Evolutionary conservation across 108 stramenopile genomes (phyloP), one percentile per base, ranked within the genome.

Genomic region (Cyclotella cryptica): DNA sequence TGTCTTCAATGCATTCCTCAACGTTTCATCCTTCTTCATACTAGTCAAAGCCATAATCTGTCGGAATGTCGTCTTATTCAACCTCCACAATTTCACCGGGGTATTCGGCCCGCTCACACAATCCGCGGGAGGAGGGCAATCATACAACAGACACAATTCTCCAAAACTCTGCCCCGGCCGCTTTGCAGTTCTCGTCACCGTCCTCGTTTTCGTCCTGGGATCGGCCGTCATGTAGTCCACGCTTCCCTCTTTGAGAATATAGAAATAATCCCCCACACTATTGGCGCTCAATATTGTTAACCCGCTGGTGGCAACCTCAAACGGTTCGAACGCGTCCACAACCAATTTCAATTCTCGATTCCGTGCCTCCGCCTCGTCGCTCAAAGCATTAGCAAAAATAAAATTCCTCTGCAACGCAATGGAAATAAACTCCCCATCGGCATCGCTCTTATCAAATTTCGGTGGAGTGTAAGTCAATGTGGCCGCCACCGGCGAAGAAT

Each of bases 11-110:
- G 84, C 72, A 18, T 79, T 86, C 53, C 89, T 81, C 72, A 91
- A 81, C 52, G 90, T 88, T 71, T 91, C 86, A 75, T 93, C 90
- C 40, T 90, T 90, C 35, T 71, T 65, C 75, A 84, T 81, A 27
- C 80, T 83, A n/a, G 74, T 71, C 49, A 79, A 64, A 27, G 90
- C 92, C 62, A 96, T 76, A 45, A 96, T 87, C 39, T 87, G 83
- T 40, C 90, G 83, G 70, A 96, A 96, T 39, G 95, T 89, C 22
- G 69, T 63, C 55, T 93, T 91, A 59, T 94, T 86, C 21, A 96
- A 86, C 45, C 89, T 85, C 89, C 91, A 93, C 8, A 93, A 24
- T 35, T 47, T 53, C 54, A 49, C 26, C 24, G 24, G 54, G 7
- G 44, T 27, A 41, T 60, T 40, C 17, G 43, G 19, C 2, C 71